Evolutionary conservation across 1,284 basidiomycete species (phyloP).

Genomic region (Pseudozyma thailandica): DNA sequence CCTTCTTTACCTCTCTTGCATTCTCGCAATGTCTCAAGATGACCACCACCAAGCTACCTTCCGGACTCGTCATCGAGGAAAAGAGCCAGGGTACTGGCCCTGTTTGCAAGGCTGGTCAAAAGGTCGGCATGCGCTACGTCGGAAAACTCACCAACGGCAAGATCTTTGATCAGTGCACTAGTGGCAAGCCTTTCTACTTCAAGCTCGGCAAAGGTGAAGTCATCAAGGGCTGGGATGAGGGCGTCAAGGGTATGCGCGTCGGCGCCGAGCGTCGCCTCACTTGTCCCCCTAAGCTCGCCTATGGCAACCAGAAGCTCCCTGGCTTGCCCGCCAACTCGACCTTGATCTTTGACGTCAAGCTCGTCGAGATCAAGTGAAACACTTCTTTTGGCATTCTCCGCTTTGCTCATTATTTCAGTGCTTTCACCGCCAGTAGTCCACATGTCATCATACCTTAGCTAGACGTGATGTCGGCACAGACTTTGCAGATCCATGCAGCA

Average conservation of each 20-base stretch:
- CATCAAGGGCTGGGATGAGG: slow-evolving; percentile 90
- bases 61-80: slow-evolving; percentile 83
- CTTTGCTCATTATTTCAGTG: too few relatives aligned
- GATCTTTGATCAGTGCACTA: slow-evolving; percentile 87
- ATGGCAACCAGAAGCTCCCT: slow-evolving; percentile 71
- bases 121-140: slow-evolving; percentile 86
- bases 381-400: neutral
- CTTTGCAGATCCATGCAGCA: too few relatives aligned
- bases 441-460: too few relatives aligned
- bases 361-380: slow-evolving; percentile 65
- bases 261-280: slow-evolving; percentile 87
- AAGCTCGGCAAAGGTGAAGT: slow-evolving; percentile 87
- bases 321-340: slow-evolving; percentile 72
- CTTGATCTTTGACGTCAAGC: slow-evolving; percentile 73
- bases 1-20: neutral
- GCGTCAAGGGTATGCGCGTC: slow-evolving; percentile 88
- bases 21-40: slow-evolving; percentile 4
- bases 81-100: slow-evolving; percentile 82
- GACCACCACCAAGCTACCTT: slow-evolving; percentile 73
- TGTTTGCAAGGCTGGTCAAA: slow-evolving; percentile 84
- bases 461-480: too few relatives aligned
- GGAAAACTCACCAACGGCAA: slow-evolving; percentile 87
- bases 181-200: slow-evolving; percentile 89
- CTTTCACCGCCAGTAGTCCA: too few relatives aligned
- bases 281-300: slow-evolving; percentile 75